Conservation (phyloP, 495 filamentous ascomycete species). For the Hypoxylon fragiforme region DNA sequence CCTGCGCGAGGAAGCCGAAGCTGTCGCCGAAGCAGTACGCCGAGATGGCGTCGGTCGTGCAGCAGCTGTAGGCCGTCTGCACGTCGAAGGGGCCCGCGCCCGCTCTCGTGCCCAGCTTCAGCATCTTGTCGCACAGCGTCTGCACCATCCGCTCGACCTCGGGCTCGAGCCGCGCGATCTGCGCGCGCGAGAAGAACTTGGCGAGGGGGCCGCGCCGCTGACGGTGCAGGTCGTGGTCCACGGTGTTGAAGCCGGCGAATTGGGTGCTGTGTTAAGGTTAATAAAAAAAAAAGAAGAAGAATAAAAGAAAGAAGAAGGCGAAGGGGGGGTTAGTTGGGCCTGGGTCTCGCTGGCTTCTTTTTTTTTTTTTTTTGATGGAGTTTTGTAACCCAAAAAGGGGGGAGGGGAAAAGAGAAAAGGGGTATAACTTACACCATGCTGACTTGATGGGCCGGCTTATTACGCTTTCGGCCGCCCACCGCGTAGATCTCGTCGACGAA, state of each 20-base stretch:
- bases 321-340: too few species aligned
- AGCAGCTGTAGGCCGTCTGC: slow-evolving; percentile 23
- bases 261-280: too few species aligned
- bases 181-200: slow-evolving; percentile 46
- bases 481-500: slow-evolving; percentile 43
- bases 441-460: slow-evolving; percentile 38
- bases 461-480: slow-evolving; percentile 28
- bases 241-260: slow-evolving; percentile 45
- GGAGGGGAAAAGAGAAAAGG: slow-evolving; percentile 10
- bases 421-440: slow-evolving; percentile 26
- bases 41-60: slow-evolving; percentile 31
- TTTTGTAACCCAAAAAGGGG: background rate
- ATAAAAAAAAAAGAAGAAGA: too few species aligned
- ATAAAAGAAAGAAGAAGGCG: too few species aligned
- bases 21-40: slow-evolving; percentile 32
- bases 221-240: slow-evolving; percentile 50
- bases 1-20: slow-evolving; percentile 22
- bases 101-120: slow-evolving; percentile 15
- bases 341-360: too few species aligned
- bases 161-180: slow-evolving; percentile 36
- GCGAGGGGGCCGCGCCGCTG: slow-evolving; percentile 43
- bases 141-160: slow-evolving; percentile 32
- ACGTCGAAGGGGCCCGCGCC: slow-evolving; percentile 4
- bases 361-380: slow-evolving; percentile 8
- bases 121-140: slow-evolving; percentile 26